phyloP scores from a whole-genome alignment of 257 asterid genomes.

The Mitragyna speciosa region DNA sequence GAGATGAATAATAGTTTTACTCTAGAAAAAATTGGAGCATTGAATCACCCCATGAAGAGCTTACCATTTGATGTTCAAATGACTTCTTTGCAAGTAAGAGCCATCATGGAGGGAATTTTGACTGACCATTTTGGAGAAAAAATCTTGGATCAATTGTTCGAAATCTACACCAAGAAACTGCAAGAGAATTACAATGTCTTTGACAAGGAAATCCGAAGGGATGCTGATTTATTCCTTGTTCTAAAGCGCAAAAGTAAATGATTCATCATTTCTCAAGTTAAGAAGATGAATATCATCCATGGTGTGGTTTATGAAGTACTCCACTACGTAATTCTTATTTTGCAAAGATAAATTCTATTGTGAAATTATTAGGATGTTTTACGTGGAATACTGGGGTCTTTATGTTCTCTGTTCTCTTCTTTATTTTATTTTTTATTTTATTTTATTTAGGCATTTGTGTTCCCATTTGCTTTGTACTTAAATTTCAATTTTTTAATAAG shows the following conservation, averaged over 20 bases:
- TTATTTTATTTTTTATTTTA: too few relatives aligned
- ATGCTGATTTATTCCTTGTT: constrained; percentile 14
- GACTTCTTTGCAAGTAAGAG: constrained; percentile 9
- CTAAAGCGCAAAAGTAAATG: constrained; percentile 9
- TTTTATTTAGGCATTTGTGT: too few relatives aligned
- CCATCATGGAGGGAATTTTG: constrained; percentile 16
- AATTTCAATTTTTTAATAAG: not conserved
- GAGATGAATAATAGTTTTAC: constrained; percentile 14
- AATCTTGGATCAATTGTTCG: constrained; percentile 18
- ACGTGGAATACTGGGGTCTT: too few relatives aligned
- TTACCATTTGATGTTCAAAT: constrained; percentile 5
- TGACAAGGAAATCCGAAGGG: constrained; percentile 14
- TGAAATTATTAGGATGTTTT: too few relatives aligned
- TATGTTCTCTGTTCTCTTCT: too few relatives aligned
- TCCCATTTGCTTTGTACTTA: too few relatives aligned
- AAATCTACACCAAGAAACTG: constrained; percentile 15
- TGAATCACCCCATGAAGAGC: constrained; percentile 20
- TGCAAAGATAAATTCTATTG: too few relatives aligned
- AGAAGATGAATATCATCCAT: not conserved
- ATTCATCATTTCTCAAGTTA: not conserved
- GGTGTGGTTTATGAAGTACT: not conserved
- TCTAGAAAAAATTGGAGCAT: constrained; percentile 10
- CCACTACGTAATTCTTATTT: not conserved
- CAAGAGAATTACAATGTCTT: constrained; percentile 19
- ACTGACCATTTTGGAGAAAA: constrained; percentile 12